A percentile compares a stretch with the other conserved stretches of the same genome.
phyloP scores from a whole-genome alignment of 2,329 filamentous ascomycete genomes.

The Penicillium sp. region DNA sequence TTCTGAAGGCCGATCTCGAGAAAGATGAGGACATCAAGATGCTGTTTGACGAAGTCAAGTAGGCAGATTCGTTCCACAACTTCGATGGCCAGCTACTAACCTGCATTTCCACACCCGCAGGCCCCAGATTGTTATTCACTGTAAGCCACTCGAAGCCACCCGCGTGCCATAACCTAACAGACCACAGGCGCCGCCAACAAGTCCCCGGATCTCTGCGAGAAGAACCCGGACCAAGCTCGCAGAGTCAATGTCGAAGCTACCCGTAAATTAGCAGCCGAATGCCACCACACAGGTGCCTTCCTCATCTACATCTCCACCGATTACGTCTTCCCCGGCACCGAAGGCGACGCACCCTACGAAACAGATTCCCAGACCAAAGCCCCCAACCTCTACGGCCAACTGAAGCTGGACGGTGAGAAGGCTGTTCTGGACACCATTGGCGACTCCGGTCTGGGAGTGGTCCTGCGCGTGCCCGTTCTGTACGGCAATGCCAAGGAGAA shows the following conservation, averaged over 20 bases:
- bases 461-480: conserved; percentile 79
- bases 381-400: conserved; percentile 77
- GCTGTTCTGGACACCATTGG: conserved; percentile 67
- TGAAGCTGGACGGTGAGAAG: conserved; percentile 70
- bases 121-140: conserved; percentile 78
- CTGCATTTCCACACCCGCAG: conserved; percentile 43
- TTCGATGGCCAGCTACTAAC: background rate
- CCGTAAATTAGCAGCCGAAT: conserved; percentile 64
- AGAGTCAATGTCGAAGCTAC: conserved; percentile 75
- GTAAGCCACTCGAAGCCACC: conserved; percentile 51
- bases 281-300: conserved; percentile 55
- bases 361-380: conserved; percentile 64
- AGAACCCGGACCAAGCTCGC: conserved; percentile 73
- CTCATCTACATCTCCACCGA: conserved; percentile 70
- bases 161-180: conserved; percentile 11
- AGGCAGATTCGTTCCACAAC: conserved; percentile 20
- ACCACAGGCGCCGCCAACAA: conserved; percentile 76
- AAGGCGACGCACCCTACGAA: conserved; percentile 84
- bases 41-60: conserved; percentile 57
- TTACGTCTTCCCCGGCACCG: conserved; percentile 75
- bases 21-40: conserved; percentile 48
- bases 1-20: conserved; percentile 61
- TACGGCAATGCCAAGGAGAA: conserved; percentile 75
- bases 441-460: conserved; percentile 61
- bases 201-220: conserved; percentile 82